phyloP scores from a whole-genome alignment of 2,329 filamentous ascomycete genomes.

The Arthroderma sp. region DNA sequence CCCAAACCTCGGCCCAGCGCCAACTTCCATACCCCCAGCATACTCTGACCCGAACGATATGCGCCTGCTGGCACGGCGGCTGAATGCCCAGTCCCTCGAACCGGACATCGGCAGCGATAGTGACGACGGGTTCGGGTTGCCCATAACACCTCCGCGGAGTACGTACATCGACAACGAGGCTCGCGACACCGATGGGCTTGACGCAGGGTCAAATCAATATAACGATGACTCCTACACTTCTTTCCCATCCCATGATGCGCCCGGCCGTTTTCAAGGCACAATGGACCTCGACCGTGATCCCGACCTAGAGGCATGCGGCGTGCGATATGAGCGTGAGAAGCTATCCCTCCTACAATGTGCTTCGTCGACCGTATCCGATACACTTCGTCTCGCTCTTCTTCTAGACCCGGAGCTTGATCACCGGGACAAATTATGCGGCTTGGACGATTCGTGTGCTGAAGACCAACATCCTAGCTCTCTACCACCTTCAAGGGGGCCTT shows the following conservation, averaged over 20 bases:
- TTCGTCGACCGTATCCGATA: slow-evolving; percentile 21
- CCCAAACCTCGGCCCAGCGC: slow-evolving; percentile 25
- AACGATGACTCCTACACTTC: slow-evolving; percentile 1
- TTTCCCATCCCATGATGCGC: no score
- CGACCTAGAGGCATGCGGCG: slow-evolving; percentile 10
- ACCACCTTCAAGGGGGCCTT: slow-evolving; percentile 6
- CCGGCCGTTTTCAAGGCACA: background rate
- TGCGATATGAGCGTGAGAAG: slow-evolving; percentile 27
- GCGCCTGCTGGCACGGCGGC: slow-evolving; percentile 27
- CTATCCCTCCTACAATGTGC: slow-evolving; percentile 29
- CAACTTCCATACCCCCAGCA: slow-evolving; percentile 31
- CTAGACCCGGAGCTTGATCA: slow-evolving; percentile 14
- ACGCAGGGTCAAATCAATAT: background rate
- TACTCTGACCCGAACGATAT: slow-evolving; percentile 19
- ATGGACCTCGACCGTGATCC: slow-evolving; percentile 5
- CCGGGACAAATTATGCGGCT: slow-evolving; percentile 2
- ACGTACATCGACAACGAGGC: slow-evolving; percentile 4
- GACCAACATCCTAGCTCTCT: slow-evolving; percentile 12
- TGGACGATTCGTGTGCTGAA: slow-evolving; percentile 5
- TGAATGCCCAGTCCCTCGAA: slow-evolving; percentile 28
- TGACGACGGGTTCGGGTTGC: slow-evolving; percentile 12
- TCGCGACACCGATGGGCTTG: no score
- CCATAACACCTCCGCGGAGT: slow-evolving; percentile 11
- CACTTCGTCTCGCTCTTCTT: slow-evolving; percentile 23
- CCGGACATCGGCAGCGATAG: slow-evolving; percentile 13